Base-by-base conservation (phyloP, 108 stramenopile genomes). In the Ochromonas danica region DNA sequence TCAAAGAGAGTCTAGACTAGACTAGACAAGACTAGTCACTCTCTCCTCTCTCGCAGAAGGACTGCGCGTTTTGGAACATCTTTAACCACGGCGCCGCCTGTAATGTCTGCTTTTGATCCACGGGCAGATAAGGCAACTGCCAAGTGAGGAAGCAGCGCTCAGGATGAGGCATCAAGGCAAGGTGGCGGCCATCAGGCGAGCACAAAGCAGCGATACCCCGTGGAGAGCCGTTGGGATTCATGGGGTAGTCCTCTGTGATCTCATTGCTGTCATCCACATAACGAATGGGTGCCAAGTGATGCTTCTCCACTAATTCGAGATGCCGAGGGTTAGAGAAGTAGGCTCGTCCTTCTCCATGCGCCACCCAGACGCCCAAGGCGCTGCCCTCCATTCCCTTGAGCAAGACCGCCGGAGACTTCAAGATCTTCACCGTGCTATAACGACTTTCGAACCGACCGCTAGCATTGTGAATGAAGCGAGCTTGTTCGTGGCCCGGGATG, bases 91-190 rank as follows among this genome's bases (percentile, higher is more conserved):
- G 97, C 35, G 82, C 83, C 1, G 80, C 81, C 38, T 33, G 6
- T 3, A 93, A 89, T 43, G 88, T 91, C 71, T 85, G 86, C 57
- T 87, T 87, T 94, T 95, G 95, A 61, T 92, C 94, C 42, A 84
- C 83, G 43, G 98, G 98, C 85, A 89, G 90, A 93, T 93, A 97
- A 1, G 98, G 98, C 95, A 94, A 95, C 89, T 99, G 98, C 98
- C 98, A 99, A 39, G 88, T 85, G 6, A 93, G 93, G 85, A 95
- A 95, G 43, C 94, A 92, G 61, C 98, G 91, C 85, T 99, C 97
- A 39, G 98, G 98, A 79, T 99, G 98, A 36, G 98, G 98, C 98
- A 99, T 99, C 87, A 99, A 86, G 30, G 98, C 98, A 30, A 99
- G 85, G 88, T 98, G 96, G 6, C 97, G 89, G 45, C 98, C 98